Evolutionary conservation across 2,329 filamentous ascomycete genomes (phyloP).

Genomic region (Phoma herbarum): DNA sequence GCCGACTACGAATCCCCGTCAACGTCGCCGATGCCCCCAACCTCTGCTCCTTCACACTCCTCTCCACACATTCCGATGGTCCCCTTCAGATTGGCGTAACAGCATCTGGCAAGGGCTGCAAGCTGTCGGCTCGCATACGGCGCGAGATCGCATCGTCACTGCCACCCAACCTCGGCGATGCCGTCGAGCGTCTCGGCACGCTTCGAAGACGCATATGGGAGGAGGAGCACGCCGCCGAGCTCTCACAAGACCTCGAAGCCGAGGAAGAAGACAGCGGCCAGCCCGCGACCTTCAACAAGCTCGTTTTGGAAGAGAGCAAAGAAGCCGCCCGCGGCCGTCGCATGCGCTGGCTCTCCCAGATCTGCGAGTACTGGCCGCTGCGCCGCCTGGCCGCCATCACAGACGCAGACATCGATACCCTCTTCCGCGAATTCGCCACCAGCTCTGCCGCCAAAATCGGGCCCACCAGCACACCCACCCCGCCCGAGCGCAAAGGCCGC

Average conservation of each 20-base stretch:
- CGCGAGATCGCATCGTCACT: constrained; percentile 85
- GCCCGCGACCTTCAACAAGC: constrained; percentile 80
- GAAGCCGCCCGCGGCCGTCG: constrained; percentile 79
- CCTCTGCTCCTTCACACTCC: constrained; percentile 87
- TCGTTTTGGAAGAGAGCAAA: constrained; percentile 77
- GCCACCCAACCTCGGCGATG: constrained; percentile 76
- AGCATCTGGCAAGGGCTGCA: constrained; percentile 93
- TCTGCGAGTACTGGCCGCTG: constrained; percentile 98
- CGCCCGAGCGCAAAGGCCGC: constrained; percentile 60
- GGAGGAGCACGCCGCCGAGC: constrained; percentile 60
- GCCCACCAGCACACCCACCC: constrained; percentile 24
- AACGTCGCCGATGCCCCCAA: constrained; percentile 89
- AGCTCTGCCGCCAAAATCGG: constrained; percentile 48
- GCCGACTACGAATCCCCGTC: constrained; percentile 82
- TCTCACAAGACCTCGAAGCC: constrained; percentile 56
- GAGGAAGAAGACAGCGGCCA: constrained; percentile 76
- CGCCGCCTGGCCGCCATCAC: constrained; percentile 80
- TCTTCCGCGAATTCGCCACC: constrained; percentile 75
- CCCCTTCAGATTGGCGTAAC: constrained; percentile 95
- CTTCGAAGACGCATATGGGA: constrained; percentile 54
- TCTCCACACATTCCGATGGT: constrained; percentile 88
- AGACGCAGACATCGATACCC: constrained; percentile 77
- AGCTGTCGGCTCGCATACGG: constrained; percentile 86
- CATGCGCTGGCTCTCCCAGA: constrained; percentile 92
- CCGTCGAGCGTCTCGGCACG: constrained; percentile 78